These are phyloP conservation scores for Tetrahymena elliotti DNA, from an alignment of 73 alveolate genomes.

Conservation along the genomic window DNA sequence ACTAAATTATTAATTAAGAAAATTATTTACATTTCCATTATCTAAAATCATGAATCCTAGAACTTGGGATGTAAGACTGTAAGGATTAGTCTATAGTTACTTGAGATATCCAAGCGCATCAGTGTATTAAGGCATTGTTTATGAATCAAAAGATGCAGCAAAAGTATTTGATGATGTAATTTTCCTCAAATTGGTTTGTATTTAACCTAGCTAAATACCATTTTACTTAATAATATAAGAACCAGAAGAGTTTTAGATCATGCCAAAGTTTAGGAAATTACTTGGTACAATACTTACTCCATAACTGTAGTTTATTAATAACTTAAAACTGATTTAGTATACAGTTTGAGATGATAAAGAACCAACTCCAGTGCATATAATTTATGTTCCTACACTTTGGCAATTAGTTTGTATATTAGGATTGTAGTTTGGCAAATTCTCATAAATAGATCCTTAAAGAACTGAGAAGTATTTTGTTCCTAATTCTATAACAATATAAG, in stretches of 20 bases:
- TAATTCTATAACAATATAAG: not conserved
- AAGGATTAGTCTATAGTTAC: not conserved
- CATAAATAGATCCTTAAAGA: not conserved
- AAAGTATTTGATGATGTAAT: not conserved
- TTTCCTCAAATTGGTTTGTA: not conserved
- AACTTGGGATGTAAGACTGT: not conserved
- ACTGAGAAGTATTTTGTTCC: not conserved
- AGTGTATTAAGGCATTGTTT: not conserved
- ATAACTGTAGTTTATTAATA: not conserved
- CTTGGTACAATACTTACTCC: not conserved
- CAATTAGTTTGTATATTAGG: not conserved
- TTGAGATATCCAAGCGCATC: not conserved
- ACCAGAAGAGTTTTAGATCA: not conserved
- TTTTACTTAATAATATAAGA: not conserved
- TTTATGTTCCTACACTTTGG: not conserved
- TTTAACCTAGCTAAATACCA: not conserved
- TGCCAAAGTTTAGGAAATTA: not conserved
- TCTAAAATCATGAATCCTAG: not conserved
- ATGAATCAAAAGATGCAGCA: not conserved
- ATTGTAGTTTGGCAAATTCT: not conserved
- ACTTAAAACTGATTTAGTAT: not conserved
- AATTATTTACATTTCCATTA: not conserved
- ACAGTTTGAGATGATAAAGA: not conserved
- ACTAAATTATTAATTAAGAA: not conserved
- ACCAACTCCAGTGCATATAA: not conserved